Evolutionary conservation across 305 asterid species (phyloP).

Genomic region (Fraxinus albicans): DNA sequence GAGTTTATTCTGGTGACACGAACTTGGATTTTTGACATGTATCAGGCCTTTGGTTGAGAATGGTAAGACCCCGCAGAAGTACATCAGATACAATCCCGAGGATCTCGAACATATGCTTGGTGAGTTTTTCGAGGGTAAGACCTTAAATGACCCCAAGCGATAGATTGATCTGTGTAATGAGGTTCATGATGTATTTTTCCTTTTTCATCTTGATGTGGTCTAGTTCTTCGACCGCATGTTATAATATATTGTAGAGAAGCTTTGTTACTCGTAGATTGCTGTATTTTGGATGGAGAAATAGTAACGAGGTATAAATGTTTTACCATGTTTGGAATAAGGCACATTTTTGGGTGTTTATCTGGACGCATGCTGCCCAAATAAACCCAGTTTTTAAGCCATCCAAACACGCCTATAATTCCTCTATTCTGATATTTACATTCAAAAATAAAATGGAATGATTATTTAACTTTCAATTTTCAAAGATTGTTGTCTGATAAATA

Average conservation of each 20-base stretch:
- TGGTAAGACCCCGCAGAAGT: conserved; percentile 89
- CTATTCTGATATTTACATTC: neutral
- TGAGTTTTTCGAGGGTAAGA: conserved; percentile 94
- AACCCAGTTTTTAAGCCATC: neutral
- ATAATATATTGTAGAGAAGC: conserved; percentile 2
- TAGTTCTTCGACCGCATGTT: neutral
- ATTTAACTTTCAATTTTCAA: neutral
- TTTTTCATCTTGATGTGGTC: neutral
- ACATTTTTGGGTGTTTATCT: neutral
- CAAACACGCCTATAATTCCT: neutral
- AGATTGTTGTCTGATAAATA: neutral
- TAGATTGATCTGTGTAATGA: conserved; percentile 27
- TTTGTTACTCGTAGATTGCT: neutral
- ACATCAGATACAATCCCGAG: conserved; percentile 86
- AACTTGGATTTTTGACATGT: neutral
- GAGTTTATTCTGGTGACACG: neutral
- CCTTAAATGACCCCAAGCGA: conserved; percentile 73
- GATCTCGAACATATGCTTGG: conserved; percentile 97
- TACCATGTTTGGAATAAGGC: neutral
- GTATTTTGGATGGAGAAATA: neutral
- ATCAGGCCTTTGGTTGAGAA: conserved; percentile 81
- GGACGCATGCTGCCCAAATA: neutral
- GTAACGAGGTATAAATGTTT: neutral
- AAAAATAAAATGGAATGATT: neutral
- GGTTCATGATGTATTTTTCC: neutral